Base-by-base conservation (phyloP, 352 stramenopile genomes). In the Phytophthora hibernalis region DNA sequence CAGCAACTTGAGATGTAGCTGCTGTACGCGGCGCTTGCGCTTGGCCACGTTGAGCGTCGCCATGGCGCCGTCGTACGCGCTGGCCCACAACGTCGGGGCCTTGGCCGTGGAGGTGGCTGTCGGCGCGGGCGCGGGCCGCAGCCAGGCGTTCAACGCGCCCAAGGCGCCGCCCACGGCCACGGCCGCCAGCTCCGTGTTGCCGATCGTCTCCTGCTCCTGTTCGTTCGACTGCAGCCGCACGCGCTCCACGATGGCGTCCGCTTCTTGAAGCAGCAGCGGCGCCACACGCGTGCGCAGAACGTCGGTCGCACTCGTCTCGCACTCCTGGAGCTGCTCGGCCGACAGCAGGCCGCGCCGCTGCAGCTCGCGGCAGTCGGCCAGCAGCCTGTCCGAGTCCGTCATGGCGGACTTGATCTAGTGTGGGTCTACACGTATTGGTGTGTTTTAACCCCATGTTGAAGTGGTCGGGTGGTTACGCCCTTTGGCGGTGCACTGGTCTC, bases 41-140 rank as follows among this genome's bases (percentile, higher is more conserved):
- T 80, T 81, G 44, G 77, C 68, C 1, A 91, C 83, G 57, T 91
- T 92, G 24, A 94, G 77, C 44, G 83, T 92, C 15, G 83, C 82
- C 64, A 91, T 76, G 12, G 85, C 87, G 8, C 79, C 85, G 57
- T 96, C 86, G 40, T 85, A 89, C 2, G 85, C 85, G 45, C 81
- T 91, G 18, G 79, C 72, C 85, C 85, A 95, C 9, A 93, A 51
- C 24, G 76, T 82, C 31, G 79, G 47, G 3, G 66, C 45, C 1
- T 48, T 64, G 1, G 55, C 26, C 6, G 61, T 44, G n/a, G n/a
- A n/a, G n/a, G n/a, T n/a, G 3, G 62, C 13, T 2, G 43, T 33
- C 12, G 63, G 7, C 24, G 48, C 35, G 7, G 72, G 42, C 0
- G 71, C 42, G 3, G 80, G 70, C 11, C 77, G 71, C 55, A 92